Evolutionary conservation across 148 eudicot species (phyloP), one percentile per base, ranked within the genome.

Genomic region (Diospyros lotus): DNA sequence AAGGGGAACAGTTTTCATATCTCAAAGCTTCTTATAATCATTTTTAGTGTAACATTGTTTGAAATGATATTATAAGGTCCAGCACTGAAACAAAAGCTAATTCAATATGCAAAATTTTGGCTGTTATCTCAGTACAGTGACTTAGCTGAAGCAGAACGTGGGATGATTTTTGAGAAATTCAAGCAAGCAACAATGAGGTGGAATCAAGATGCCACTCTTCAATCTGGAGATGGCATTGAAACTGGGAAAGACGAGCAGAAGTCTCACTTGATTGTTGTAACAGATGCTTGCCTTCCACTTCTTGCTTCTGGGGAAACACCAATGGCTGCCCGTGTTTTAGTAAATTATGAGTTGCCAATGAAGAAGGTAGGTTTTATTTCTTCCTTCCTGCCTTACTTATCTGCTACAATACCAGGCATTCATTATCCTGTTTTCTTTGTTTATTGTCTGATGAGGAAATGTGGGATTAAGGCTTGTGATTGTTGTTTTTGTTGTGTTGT

Each of bases 201-300:
- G 97, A 82, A 86, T 73, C 86, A 79, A 75, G 77, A 75, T 72
- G 79, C 76, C 45, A 60, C 73, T 71, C 75, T 64, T 76, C 73
- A 78, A 28, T 67, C 76, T 66, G 86, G 66, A 60, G 84, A 81
- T 52, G 83, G 72, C 14, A 79, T 61, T 50, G 91, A 85, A 54
- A 71, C 38, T 40, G 86, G 69, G 75, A 86, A 85, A 52, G 86
- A 87, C 70, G 88, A 80, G 79, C 78, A 54, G 9, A 91, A 87
- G 76, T 92, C 96, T 58, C 91, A 83, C 70, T 74, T 94, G 91
- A 73, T 94, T 62, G 88, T 92, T 66, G 88, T 86, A 50, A 92
- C 98, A 2, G 98, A 94, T 88, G 93, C 88, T 56, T 95, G 99
- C 78, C 91, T 92, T 76, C 99, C 99, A 4, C 82, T 86, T 72